phyloP scores from a whole-genome alignment of 306 rosid genomes.

The Mucuna pruriens region DNA sequence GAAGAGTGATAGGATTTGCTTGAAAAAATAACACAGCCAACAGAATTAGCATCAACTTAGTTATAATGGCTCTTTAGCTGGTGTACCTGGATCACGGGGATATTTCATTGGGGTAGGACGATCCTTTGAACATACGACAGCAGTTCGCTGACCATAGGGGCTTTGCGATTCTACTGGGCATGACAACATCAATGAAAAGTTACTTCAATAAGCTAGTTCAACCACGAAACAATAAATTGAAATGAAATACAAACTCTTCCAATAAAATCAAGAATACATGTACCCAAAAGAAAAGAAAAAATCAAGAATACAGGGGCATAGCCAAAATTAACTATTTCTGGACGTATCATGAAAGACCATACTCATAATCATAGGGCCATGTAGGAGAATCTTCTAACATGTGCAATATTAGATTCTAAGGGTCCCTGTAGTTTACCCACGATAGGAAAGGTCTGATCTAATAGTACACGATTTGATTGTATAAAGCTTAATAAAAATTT shows the following conservation, averaged over 20 bases:
- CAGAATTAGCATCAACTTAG: constrained; percentile 28
- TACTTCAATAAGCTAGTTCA: constrained; percentile 33
- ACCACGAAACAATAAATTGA: constrained; percentile 11
- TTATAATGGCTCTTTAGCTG: constrained; percentile 75
- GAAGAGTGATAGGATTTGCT: background rate
- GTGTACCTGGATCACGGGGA: constrained; percentile 90
- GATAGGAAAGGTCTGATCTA: too few species aligned
- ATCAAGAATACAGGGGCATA: constrained; percentile 3
- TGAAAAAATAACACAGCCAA: constrained; percentile 19
- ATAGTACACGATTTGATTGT: too few species aligned
- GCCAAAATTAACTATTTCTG: constrained; percentile 19
- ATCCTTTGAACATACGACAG: constrained; percentile 66
- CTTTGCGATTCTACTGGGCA: constrained; percentile 82
- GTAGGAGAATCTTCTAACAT: constrained; percentile 3
- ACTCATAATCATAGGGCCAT: constrained; percentile 19
- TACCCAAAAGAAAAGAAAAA: background rate
- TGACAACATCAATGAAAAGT: constrained; percentile 21
- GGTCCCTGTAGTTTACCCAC: too few species aligned
- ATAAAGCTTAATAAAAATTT: background rate
- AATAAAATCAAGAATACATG: background rate
- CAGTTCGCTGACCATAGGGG: constrained; percentile 87
- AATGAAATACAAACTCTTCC: constrained; percentile 20
- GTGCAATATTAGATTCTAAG: background rate
- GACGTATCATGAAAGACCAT: constrained; percentile 1
- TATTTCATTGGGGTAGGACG: constrained; percentile 71